phyloP scores from a whole-genome alignment of 208 protist genomes.

The Trypanosoma mega region DNA sequence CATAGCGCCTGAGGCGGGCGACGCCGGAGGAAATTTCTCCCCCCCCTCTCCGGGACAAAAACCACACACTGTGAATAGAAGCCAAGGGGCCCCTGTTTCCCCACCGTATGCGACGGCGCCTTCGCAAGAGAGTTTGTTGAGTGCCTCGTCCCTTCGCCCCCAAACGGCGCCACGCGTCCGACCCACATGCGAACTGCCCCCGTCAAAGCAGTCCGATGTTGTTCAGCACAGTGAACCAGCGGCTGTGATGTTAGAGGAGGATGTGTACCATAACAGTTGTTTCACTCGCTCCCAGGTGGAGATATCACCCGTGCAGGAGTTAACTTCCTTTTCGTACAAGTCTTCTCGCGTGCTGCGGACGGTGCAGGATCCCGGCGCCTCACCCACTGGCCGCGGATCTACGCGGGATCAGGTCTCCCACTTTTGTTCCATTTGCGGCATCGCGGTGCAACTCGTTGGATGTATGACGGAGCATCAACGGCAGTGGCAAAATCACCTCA shows the following conservation, averaged over 20 bases:
- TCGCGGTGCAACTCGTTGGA: conserved; percentile 15
- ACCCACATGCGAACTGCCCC: conserved; percentile 25
- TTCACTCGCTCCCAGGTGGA: neutral
- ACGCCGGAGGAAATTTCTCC: neutral
- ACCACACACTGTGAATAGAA: too few species aligned
- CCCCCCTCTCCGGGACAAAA: too few species aligned
- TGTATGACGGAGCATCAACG: conserved; percentile 19
- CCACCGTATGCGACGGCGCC: neutral
- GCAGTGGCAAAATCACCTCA: conserved; percentile 21
- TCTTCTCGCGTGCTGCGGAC: neutral
- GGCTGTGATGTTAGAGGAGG: conserved; percentile 15
- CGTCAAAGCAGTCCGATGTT: conserved; percentile 1
- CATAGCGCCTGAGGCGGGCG: neutral
- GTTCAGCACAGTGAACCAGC: conserved; percentile 8
- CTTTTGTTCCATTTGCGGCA: conserved; percentile 24
- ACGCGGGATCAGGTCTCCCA: too few species aligned
- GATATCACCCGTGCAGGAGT: neutral
- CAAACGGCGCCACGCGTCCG: conserved; percentile 10
- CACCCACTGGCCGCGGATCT: too few species aligned
- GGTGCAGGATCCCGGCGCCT: too few species aligned
- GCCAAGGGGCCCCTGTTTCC: neutral
- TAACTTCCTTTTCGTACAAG: neutral
- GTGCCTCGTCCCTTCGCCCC: neutral
- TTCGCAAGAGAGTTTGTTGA: conserved; percentile 2
- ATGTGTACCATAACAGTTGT: neutral